Evolutionary conservation across 2,329 filamentous ascomycete genomes (phyloP), one percentile per base, ranked within the genome.

Genomic region (Colletotrichum plurivorum): DNA sequence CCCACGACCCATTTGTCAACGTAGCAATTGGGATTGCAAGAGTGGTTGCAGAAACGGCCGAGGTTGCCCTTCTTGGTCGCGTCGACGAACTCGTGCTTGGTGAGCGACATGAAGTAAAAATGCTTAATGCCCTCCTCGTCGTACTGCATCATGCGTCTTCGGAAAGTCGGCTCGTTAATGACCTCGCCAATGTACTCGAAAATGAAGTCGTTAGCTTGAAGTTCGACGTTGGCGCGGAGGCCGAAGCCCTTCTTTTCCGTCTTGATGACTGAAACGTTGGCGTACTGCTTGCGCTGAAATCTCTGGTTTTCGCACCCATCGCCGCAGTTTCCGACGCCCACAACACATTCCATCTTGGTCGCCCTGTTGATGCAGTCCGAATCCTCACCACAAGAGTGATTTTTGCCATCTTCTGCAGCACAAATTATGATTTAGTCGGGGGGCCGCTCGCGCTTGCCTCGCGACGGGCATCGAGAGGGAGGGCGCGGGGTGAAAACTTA

Each of bases 31-130:
- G 96, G 96, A 79, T 96, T 97, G 87, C 96, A 99, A 9, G 96
- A 98, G 80, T 99, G 96, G 77, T 99, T 99, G 88, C 96, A 99
- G 78, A 99, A 99, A 36, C 96, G 92, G 59, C 95, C 96, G 6
- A 99, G 88, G 74, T 98, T 98, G 58, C 96, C 96, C 79, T 94
- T 97, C 78, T 96, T 97, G 10, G 96, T 99, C 22, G 96, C 96
- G 82, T 99, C 96, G 68, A 99, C 94, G 77, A 98, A 99, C 80
- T 98, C 96, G 76, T 91, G 93, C 80, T 97, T 97, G 77, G 90
- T 97, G 71, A 99, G 90, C 31, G 96, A 98, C 96, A 99, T 99
- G 84, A 99, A 99, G 82, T 99, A 99, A 80, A 99, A 99, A 82
- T 99, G 96, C 80, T 97, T 97, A 86, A 99, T 98, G 70, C 95